phyloP scores from a whole-genome alignment of 805 yeast genomes.

The Saccharomycopsis babjevae region DNA sequence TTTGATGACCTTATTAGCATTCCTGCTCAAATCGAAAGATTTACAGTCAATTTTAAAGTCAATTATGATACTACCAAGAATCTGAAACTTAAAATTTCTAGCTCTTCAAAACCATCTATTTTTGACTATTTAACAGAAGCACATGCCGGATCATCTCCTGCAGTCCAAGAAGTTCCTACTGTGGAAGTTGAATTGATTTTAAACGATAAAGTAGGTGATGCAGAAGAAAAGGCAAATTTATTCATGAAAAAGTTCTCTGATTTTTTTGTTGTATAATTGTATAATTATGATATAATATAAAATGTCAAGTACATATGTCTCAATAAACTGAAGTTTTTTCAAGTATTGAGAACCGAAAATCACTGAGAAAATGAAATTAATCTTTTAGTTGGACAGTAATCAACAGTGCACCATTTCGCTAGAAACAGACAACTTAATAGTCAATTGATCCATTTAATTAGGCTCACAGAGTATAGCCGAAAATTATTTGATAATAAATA shows the following conservation, averaged over 20 bases:
- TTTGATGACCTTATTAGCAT: constrained; percentile 52
- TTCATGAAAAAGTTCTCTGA: constrained; percentile 24
- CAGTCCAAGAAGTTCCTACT: constrained; percentile 23
- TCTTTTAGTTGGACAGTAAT: too few relatives aligned
- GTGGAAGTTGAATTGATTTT: constrained; percentile 29
- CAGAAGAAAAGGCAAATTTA: constrained; percentile 37
- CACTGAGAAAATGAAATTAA: too few relatives aligned
- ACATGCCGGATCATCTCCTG: constrained; percentile 18
- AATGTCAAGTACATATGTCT: too few relatives aligned
- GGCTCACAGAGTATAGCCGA: too few relatives aligned
- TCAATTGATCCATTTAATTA: too few relatives aligned
- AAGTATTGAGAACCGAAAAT: too few relatives aligned
- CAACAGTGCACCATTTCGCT: too few relatives aligned
- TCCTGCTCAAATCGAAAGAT: constrained; percentile 33
- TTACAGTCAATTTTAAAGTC: constrained; percentile 27
- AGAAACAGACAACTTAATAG: too few relatives aligned
- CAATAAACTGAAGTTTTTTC: too few relatives aligned
- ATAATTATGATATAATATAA: too few relatives aligned
- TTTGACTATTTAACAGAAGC: constrained; percentile 24
- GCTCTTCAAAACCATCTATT: constrained; percentile 20
- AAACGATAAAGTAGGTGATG: constrained; percentile 33
- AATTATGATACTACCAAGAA: constrained; percentile 18
- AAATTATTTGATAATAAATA: neutral
- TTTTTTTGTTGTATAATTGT: constrained; percentile 17
- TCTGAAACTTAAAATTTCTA: constrained; percentile 13